Conservation (phyloP, 495 filamentous ascomycete species). For the Bryoglossum gracile region DNA sequence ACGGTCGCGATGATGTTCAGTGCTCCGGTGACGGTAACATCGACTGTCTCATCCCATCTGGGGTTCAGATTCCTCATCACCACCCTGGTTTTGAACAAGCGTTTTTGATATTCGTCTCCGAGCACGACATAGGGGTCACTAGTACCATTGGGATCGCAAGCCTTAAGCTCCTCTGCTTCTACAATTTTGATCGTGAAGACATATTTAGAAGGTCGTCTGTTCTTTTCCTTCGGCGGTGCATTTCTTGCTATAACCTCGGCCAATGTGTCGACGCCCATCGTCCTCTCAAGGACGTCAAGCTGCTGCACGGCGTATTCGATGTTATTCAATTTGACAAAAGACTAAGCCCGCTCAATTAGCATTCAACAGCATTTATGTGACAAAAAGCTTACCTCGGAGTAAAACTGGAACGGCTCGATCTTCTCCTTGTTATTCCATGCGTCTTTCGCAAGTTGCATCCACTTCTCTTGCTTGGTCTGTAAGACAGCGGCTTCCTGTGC, state of each 20-base stretch:
- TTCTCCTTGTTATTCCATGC: conserved; percentile 92
- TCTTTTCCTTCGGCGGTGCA: conserved; percentile 48
- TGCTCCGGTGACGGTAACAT: conserved; percentile 87
- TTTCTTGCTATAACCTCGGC: conserved; percentile 64
- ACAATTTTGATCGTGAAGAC: conserved; percentile 99
- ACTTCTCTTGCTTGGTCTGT: conserved; percentile 84
- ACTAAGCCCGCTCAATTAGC: conserved; percentile 42
- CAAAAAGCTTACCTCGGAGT: conserved; percentile 62
- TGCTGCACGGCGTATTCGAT: conserved; percentile 87
- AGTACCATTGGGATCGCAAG: conserved; percentile 87
- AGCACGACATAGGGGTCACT: conserved; percentile 98
- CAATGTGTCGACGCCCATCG: conserved; percentile 90
- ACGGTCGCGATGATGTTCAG: conserved; percentile 94
- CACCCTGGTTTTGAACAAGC: conserved; percentile 90
- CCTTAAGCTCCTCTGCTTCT: conserved; percentile 96
- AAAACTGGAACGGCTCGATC: conserved; percentile 97
- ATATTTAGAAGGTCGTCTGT: conserved; percentile 67
- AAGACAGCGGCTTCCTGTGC: conserved; percentile 72
- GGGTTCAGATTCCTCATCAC: conserved; percentile 90
- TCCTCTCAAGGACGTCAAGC: conserved; percentile 80
- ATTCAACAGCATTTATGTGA: not conserved
- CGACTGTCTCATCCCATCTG: conserved; percentile 94
- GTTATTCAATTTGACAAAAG: conserved; percentile 96
- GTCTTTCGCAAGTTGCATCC: conserved; percentile 86
- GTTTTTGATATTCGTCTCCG: conserved; percentile 95